A percentile compares a stretch with the other conserved stretches of the same genome.
Conservation (phyloP, 768 basidiomycete genomes). For the Amanita inopinata region DNA sequence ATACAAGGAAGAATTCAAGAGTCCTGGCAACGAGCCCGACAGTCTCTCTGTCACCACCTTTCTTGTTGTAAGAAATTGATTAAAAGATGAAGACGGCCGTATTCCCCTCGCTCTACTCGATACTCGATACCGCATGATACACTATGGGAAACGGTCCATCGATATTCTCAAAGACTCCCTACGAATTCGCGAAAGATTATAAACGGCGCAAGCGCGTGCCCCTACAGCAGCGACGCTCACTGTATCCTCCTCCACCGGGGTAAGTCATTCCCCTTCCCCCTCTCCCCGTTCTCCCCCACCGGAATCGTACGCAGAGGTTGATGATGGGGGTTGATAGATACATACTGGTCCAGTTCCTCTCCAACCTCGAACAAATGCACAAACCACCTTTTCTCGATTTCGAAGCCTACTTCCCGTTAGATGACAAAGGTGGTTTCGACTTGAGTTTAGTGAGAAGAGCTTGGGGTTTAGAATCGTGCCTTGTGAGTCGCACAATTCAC, state of each 20-base stretch:
- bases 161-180: slow-evolving; percentile 6
- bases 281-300: neutral
- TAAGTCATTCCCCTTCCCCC: neutral
- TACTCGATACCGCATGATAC: neutral
- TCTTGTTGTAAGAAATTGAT: too few relatives aligned
- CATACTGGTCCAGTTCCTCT: slow-evolving; percentile 6
- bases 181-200: slow-evolving; percentile 5
- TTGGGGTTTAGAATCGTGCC: slow-evolving; percentile 9
- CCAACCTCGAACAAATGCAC: slow-evolving; percentile 1
- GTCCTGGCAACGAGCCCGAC: too few relatives aligned
- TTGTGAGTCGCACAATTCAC: neutral
- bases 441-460: neutral
- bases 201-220: neutral
- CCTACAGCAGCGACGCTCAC: neutral
- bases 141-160: slow-evolving; percentile 6
- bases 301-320: too few relatives aligned
- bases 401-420: slow-evolving; percentile 5
- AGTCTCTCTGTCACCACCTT: neutral
- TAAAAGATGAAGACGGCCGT: too few relatives aligned
- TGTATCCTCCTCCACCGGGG: slow-evolving; percentile 8
- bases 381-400: slow-evolving; percentile 4
- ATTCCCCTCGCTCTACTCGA: too few relatives aligned
- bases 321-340: neutral
- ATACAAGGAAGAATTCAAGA: too few relatives aligned
- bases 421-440: slow-evolving; percentile 5